These are phyloP conservation scores for Cytospora paraplurivora DNA, from an alignment of 2,329 filamentous ascomycete genomes.

Conservation along the genomic window DNA sequence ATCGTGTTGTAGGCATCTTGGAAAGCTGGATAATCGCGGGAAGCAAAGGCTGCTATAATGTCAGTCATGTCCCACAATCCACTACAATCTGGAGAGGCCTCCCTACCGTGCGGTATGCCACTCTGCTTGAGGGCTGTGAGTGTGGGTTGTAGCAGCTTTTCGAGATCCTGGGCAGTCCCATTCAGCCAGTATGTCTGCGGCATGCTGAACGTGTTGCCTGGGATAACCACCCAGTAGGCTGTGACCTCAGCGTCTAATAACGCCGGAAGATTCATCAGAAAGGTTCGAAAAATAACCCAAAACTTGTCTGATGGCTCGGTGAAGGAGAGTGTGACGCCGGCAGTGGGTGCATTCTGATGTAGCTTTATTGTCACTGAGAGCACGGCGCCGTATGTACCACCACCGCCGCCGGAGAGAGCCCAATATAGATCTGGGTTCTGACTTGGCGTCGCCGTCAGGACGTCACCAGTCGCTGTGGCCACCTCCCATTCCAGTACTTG, in stretches of 20 bases:
- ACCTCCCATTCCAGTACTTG: conserved; percentile 49
- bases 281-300: not conserved
- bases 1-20: conserved; percentile 5
- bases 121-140: not conserved
- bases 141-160: not conserved
- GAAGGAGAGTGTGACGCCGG: conserved; percentile 7
- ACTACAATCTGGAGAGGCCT: not conserved
- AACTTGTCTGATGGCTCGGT: not conserved
- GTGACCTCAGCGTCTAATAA: not conserved
- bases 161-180: conserved; percentile 6
- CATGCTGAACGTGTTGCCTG: not conserved
- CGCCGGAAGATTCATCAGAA: conserved; percentile 9
- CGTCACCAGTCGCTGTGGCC: conserved; percentile 44
- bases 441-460: conserved; percentile 43
- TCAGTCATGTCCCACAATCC: not conserved
- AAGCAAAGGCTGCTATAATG: not conserved
- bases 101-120: conserved; percentile 5
- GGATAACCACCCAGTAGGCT: not conserved
- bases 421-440: conserved; percentile 53
- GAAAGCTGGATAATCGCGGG: not conserved
- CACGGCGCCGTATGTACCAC: conserved; percentile 52
- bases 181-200: conserved; percentile 10
- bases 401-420: conserved; percentile 52
- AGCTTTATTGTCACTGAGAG: conserved; percentile 51
- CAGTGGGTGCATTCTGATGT: conserved; percentile 32